phyloP scores from a whole-genome alignment of 140 eudicot species.

The Erigeron philadelphicus region DNA sequence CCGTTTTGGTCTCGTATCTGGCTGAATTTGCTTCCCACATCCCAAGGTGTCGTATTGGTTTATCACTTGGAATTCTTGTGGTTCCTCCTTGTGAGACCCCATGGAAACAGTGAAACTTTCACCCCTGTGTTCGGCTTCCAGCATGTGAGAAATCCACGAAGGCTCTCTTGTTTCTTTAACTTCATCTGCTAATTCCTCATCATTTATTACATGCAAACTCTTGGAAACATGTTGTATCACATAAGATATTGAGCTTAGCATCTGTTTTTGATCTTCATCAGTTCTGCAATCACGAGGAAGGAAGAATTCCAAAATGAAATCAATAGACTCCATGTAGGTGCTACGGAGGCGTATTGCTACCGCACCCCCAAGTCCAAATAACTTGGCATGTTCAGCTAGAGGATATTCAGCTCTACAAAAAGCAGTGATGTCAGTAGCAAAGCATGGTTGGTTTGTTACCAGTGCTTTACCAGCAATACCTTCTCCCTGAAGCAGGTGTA shows the following conservation, averaged over 20 bases:
- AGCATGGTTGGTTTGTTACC: conserved; percentile 51
- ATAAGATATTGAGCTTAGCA: conserved; percentile 37
- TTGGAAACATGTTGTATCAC: conserved; percentile 34
- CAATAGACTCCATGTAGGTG: conserved; percentile 27
- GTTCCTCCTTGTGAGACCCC: conserved; percentile 53
- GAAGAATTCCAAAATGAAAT: conserved; percentile 53
- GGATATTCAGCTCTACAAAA: conserved; percentile 48
- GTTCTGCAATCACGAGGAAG: conserved; percentile 44
- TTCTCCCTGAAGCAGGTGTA: conserved; percentile 48
- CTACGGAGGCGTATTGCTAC: conserved; percentile 54
- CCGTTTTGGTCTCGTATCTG: conserved; percentile 36
- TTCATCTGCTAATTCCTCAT: conserved; percentile 34
- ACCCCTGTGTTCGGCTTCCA: conserved; percentile 53
- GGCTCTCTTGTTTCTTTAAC: conserved; percentile 22
- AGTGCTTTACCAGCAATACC: conserved; percentile 61
- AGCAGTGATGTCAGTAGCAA: conserved; percentile 43
- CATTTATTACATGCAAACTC: conserved; percentile 36
- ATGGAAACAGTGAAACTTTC: conserved; percentile 44
- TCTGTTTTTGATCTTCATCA: conserved; percentile 35
- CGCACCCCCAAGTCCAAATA: conserved; percentile 45
- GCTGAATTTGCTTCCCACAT: conserved; percentile 25
- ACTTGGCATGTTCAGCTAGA: conserved; percentile 46
- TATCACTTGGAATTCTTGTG: conserved; percentile 49
- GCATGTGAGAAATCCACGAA: conserved; percentile 50
- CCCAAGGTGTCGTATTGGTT: conserved; percentile 25